Percentiles rank a stretch among this genome's conserved stretches.
phyloP scores from a whole-genome alignment of 495 filamentous ascomycete species.

The Schizothecium vesticola region DNA sequence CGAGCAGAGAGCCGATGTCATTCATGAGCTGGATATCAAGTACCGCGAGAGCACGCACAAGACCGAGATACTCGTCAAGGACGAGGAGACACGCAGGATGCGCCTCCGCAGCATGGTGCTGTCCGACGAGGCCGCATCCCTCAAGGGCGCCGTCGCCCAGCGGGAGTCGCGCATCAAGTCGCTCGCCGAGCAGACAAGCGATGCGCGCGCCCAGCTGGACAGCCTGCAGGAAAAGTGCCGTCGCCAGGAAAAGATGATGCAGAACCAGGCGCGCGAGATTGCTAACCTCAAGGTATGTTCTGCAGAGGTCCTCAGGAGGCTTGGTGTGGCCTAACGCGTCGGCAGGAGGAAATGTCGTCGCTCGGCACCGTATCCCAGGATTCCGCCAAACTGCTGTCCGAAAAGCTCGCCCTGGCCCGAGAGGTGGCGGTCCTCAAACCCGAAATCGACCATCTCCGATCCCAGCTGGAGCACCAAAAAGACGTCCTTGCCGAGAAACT shows the following conservation, averaged over 20 bases:
- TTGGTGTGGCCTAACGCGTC: constrained; percentile 11
- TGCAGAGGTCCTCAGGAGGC: not conserved
- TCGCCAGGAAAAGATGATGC: constrained; percentile 50
- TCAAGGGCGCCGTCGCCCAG: constrained; percentile 35
- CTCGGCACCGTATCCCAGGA: constrained; percentile 58
- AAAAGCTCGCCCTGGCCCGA: constrained; percentile 68
- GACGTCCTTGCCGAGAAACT: constrained; percentile 67
- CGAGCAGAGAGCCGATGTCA: constrained; percentile 27
- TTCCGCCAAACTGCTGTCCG: constrained; percentile 63
- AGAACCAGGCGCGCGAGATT: constrained; percentile 57
- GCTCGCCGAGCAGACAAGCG: constrained; percentile 51
- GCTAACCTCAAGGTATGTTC: constrained; percentile 58
- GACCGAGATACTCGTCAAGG: constrained; percentile 55
- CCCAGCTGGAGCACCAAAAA: constrained; percentile 62
- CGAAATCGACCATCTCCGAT: constrained; percentile 71
- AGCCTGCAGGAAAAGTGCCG: constrained; percentile 50
- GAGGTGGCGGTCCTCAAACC: constrained; percentile 66
- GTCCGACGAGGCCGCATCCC: constrained; percentile 56
- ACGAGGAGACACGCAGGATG: constrained; percentile 61
- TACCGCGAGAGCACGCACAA: constrained; percentile 56
- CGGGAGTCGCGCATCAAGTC: constrained; percentile 54
- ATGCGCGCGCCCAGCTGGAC: constrained; percentile 54
- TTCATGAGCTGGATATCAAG: constrained; percentile 56
- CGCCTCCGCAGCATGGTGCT: constrained; percentile 62
- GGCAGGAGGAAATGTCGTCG: constrained; percentile 62